Evolutionary conservation across 129 eudicot species (phyloP).

Genomic region (Helianthus tuberosus): DNA sequence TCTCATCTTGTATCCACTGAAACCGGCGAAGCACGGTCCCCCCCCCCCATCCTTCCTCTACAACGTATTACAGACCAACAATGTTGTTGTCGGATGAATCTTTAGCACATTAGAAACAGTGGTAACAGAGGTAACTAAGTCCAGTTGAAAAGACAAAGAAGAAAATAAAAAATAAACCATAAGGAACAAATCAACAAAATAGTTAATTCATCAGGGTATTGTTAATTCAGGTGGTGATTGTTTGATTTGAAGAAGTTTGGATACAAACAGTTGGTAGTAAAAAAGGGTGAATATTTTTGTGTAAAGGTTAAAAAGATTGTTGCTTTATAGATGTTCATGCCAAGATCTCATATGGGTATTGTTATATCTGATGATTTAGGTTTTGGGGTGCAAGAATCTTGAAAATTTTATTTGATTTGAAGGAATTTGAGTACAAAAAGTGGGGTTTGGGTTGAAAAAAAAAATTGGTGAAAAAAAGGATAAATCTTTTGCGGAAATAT

Average conservation of each 20-base stretch:
- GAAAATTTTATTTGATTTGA: neutral
- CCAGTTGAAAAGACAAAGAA: too few relatives aligned
- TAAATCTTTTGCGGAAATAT: too few relatives aligned
- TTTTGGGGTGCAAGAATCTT: too few relatives aligned
- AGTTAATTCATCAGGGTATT: too few relatives aligned
- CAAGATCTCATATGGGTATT: constrained; percentile 42
- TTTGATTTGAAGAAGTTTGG: too few relatives aligned
- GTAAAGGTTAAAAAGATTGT: neutral
- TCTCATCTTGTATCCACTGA: constrained; percentile 18
- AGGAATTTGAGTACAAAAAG: neutral
- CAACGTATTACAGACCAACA: neutral
- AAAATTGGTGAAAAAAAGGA: constrained; percentile 14
- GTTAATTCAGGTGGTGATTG: too few relatives aligned
- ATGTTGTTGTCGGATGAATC: constrained; percentile 8
- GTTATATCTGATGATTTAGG: constrained; percentile 27
- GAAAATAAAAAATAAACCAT: neutral
- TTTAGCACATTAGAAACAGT: constrained; percentile 11
- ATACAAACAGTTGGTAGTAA: too few relatives aligned
- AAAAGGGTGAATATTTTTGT: too few relatives aligned
- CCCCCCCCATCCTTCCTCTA: constrained; percentile 21
- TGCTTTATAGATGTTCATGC: constrained; percentile 17
- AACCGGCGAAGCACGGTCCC: constrained; percentile 38
- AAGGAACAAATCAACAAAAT: neutral
- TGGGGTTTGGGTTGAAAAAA: neutral
- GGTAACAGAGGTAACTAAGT: neutral